These are phyloP conservation scores for Cucurbita argyrosperma DNA, from an alignment of 306 rosid genomes.

Conservation along the genomic window DNA sequence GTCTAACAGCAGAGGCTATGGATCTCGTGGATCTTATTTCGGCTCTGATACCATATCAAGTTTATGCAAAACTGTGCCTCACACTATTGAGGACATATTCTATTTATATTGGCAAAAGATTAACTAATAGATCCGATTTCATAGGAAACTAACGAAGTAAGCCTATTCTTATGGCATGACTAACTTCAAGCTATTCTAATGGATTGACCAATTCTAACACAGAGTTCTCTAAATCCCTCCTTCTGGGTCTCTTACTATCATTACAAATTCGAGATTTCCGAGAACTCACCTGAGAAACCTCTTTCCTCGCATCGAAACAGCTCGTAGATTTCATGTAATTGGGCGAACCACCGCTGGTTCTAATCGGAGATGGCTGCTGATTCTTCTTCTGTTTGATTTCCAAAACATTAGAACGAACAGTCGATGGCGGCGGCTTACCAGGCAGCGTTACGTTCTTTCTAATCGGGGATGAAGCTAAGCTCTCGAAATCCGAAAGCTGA, in stretches of 20 bases:
- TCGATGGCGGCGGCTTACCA: constrained; percentile 21
- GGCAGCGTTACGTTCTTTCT: constrained; percentile 24
- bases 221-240: constrained; percentile 21
- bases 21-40: no score
- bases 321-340: constrained; percentile 97
- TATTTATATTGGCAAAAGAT: no score
- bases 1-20: no score
- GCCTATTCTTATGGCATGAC: no score
- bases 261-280: constrained; percentile 22
- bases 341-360: constrained; percentile 38
- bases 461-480: constrained; percentile 25
- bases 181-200: no score
- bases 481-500: constrained; percentile 49
- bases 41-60: no score
- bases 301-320: constrained; percentile 75
- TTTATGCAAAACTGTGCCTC: no score
- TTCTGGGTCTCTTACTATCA: constrained; percentile 19
- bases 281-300: constrained; percentile 41
- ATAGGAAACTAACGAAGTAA: no score
- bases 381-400: constrained; percentile 9
- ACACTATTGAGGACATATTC: no score
- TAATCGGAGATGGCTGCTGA: constrained; percentile 23
- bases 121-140: no score
- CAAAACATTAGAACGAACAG: constrained; percentile 12
- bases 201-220: no score